phyloP scores from a whole-genome alignment of 345 rosid species.

The Toxicodendron radicans region DNA sequence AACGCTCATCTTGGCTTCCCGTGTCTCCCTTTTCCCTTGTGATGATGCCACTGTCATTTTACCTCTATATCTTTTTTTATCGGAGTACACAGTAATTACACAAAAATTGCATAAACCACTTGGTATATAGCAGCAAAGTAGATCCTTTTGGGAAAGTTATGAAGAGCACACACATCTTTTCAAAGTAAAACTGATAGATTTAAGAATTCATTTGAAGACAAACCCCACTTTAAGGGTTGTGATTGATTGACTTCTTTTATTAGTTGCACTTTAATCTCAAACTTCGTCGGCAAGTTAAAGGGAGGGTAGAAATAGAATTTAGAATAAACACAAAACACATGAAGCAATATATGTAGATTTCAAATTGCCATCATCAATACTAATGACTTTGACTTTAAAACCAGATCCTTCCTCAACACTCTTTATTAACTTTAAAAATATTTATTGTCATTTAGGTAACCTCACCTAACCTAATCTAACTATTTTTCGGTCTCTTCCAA shows the following conservation, averaged over 20 bases:
- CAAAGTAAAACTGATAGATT: neutral
- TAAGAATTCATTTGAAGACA: neutral
- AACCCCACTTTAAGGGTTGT: neutral
- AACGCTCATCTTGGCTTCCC: neutral
- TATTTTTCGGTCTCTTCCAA: neutral
- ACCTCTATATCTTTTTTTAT: too few species aligned
- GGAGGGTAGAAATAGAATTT: neutral
- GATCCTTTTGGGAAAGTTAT: too few species aligned
- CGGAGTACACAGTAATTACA: too few species aligned
- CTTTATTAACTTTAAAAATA: neutral
- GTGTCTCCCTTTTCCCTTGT: conserved; percentile 13
- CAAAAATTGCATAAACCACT: too few species aligned
- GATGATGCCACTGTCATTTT: neutral
- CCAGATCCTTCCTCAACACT: neutral
- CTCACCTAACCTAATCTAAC: neutral
- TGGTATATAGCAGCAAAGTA: too few species aligned
- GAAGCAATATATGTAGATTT: neutral
- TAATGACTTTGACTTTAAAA: conserved; percentile 4
- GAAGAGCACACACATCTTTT: too few species aligned
- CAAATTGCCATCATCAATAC: neutral
- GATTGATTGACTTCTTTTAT: neutral
- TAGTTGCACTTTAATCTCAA: neutral
- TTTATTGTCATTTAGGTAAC: too few species aligned
- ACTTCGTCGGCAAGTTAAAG: conserved; percentile 13
- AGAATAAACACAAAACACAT: neutral